Conservation (phyloP, 225 moss, liverwort and hornwort genomes). For the Marchantia polymorpha region DNA sequence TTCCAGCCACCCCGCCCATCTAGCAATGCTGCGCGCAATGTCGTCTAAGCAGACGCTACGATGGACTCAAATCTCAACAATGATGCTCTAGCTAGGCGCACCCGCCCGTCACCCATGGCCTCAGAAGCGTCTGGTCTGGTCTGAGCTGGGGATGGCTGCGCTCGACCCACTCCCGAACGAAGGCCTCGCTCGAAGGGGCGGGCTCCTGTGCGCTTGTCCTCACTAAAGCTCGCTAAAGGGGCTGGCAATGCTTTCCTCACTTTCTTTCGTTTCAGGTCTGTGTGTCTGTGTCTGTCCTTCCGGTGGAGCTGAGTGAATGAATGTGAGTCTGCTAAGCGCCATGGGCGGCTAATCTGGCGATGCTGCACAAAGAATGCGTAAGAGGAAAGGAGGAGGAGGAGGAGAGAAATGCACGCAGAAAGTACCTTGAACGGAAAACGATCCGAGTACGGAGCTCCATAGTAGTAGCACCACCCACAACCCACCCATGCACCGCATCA, state of each 20-base stretch:
- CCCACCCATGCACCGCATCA: constrained; percentile 50
- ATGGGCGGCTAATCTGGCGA: not conserved
- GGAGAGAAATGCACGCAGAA: not conserved
- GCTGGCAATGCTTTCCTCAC: not conserved
- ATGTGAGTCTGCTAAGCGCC: not conserved
- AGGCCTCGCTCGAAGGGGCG: not conserved
- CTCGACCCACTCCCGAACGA: too few species aligned
- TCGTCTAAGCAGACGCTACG: not conserved
- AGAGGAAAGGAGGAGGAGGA: not conserved
- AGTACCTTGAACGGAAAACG: constrained; percentile 31
- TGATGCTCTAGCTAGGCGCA: not conserved
- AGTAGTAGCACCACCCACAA: constrained; percentile 43
- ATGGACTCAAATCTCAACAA: not conserved
- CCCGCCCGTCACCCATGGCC: too few species aligned
- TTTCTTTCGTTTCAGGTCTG: not conserved
- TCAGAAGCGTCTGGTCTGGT: not conserved
- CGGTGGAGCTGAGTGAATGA: not conserved
- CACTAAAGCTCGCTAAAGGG: not conserved
- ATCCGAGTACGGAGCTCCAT: constrained; percentile 41
- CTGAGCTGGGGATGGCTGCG: not conserved
- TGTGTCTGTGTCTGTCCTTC: not conserved
- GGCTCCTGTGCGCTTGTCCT: not conserved
- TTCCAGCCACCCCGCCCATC: not conserved
- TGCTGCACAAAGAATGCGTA: not conserved
- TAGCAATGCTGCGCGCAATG: not conserved